Base-by-base conservation (phyloP, 805 yeast species). In the Hanseniaspora vineae region DNA sequence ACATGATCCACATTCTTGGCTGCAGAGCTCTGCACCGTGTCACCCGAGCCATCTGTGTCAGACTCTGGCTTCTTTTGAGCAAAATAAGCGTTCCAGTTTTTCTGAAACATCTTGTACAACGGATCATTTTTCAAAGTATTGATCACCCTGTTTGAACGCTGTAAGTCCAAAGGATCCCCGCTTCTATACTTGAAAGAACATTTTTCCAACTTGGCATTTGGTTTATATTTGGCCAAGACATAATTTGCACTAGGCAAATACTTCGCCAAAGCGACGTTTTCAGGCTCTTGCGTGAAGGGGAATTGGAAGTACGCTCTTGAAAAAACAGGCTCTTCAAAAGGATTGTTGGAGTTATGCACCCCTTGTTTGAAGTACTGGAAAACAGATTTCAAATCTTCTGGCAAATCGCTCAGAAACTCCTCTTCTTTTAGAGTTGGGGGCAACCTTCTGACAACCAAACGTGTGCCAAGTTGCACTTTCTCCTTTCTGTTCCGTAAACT, bases 291-390 rank as follows among this genome's bases (percentile, higher is more conserved):
- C 40, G 56, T 52, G 8, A 55, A 54, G 37, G 62, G 60, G 48
- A 75, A 70, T 15, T 59, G 57, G 15, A 69, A 52, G 53, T 75
- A 75, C 2, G 71, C 71, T 42, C 77, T 60, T 6, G 76, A 66
- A 49, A 57, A 66, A 2, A 57, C 58, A 2, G 76, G 70, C n/a
- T 57, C 58, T 42, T 67, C 67, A 47, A 66, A 68, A 4, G 56
- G 52, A 23, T 55, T 60, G 5, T 46, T 48, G 10, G 12, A 19
- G 13, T 60, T 46, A 31, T 51, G 51, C n/a, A 51, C 53, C 3
- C 67, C 67, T 42, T 64, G 64, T 20, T 62, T 64, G 51, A 56
- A 57, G 42, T 59, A 59, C 42, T 55, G 43, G 15, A 40, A 40
- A 20, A 40, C 54, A 33, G 67, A 68, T 40, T 54, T 44, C 18